Conservation (phyloP, 352 stramenopile species). For the Globisporangium parvum region DNA sequence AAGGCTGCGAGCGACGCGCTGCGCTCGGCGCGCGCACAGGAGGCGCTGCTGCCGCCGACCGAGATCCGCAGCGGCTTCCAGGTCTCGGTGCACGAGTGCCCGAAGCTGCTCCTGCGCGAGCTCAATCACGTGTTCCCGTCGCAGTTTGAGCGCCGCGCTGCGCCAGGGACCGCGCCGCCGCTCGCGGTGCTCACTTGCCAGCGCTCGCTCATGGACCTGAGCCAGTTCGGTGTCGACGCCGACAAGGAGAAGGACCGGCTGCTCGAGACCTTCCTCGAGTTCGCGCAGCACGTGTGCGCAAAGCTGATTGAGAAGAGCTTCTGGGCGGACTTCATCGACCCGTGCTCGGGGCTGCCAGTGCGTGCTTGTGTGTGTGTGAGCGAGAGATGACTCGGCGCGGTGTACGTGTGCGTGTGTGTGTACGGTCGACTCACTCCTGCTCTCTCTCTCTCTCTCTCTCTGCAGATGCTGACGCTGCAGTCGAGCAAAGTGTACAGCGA, state of each 20-base stretch:
- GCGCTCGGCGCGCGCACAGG: slow-evolving; percentile 17
- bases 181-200: slow-evolving; percentile 94
- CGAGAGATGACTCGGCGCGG: not conserved
- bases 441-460: not conserved
- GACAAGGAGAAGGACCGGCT: slow-evolving; percentile 94
- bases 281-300: slow-evolving; percentile 85
- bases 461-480: slow-evolving; percentile 87
- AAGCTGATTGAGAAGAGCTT: slow-evolving; percentile 69
- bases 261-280: slow-evolving; percentile 94
- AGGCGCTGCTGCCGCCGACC: slow-evolving; percentile 43
- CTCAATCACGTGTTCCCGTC: slow-evolving; percentile 76
- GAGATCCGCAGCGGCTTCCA: slow-evolving; percentile 66
- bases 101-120: slow-evolving; percentile 66
- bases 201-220: slow-evolving; percentile 90
- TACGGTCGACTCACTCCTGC: not conserved
- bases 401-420: not conserved
- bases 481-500: slow-evolving; percentile 95
- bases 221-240: slow-evolving; percentile 91
- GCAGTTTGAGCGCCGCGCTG: slow-evolving; percentile 32
- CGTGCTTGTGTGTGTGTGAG: slow-evolving; percentile 12
- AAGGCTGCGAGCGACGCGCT: slow-evolving; percentile 4
- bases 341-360: slow-evolving; percentile 93
- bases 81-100: slow-evolving; percentile 74
- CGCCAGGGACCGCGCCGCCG: slow-evolving; percentile 32
- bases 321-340: slow-evolving; percentile 98